phyloP scores from a whole-genome alignment of 805 yeast genomes.

The Grigorovia yakushimaensis region DNA sequence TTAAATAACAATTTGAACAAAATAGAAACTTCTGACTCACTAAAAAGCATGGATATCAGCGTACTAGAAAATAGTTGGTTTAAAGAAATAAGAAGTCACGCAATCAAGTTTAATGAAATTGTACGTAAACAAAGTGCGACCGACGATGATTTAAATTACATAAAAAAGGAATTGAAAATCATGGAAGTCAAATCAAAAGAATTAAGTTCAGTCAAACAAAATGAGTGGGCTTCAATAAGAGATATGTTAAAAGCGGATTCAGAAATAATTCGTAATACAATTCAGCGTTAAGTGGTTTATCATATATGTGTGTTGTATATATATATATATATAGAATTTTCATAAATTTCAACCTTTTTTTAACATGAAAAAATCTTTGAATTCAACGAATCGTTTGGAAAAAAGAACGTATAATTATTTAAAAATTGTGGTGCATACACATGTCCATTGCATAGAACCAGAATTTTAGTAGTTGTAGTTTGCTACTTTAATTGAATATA shows the following conservation, averaged over 20 bases:
- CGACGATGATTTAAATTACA: conserved; percentile 22
- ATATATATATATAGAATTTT: not conserved
- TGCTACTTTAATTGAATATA: too few relatives aligned
- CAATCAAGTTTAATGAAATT: conserved; percentile 22
- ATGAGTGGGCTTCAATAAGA: conserved; percentile 29
- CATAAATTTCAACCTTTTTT: not conserved
- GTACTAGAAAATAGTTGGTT: conserved; percentile 38
- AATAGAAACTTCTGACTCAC: conserved; percentile 9
- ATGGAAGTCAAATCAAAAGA: conserved; percentile 6
- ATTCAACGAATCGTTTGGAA: not conserved
- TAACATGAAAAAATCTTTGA: too few relatives aligned
- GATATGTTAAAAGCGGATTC: conserved; percentile 26
- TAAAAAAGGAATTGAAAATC: conserved; percentile 20
- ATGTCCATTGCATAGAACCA: not conserved
- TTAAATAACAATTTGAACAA: conserved; percentile 23
- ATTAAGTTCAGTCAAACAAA: conserved; percentile 3
- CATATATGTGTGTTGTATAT: not conserved
- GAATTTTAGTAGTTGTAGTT: not conserved
- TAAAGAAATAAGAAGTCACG: conserved; percentile 31
- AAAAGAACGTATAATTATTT: not conserved
- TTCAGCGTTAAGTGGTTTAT: not conserved
- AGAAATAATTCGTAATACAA: too few relatives aligned
- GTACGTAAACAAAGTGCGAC: conserved; percentile 7
- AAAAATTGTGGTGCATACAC: not conserved
- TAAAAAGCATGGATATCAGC: conserved; percentile 28